phyloP scores from a whole-genome alignment of 164 flowering plant species.

The Liquidambar formosana region DNA sequence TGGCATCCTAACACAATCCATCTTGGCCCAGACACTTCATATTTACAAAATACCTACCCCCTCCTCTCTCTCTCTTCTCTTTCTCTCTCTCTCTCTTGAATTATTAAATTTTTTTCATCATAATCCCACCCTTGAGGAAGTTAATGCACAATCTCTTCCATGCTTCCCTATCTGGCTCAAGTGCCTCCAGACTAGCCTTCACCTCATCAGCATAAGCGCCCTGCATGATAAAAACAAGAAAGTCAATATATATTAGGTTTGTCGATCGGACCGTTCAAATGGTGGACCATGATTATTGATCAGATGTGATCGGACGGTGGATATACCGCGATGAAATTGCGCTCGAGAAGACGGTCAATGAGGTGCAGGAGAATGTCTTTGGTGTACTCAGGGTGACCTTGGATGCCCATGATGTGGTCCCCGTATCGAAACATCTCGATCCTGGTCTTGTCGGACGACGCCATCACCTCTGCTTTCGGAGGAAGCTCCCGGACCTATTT shows the following conservation, averaged over 20 bases:
- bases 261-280: no score
- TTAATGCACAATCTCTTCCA: constrained; percentile 68
- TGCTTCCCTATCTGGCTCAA: constrained; percentile 69
- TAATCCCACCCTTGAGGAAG: constrained; percentile 69
- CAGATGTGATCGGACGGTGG: neutral
- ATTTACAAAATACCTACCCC: no score
- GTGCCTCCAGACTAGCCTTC: constrained; percentile 39
- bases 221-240: constrained; percentile 26
- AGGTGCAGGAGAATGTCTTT: constrained; percentile 71
- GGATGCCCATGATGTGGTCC: constrained; percentile 86
- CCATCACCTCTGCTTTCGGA: constrained; percentile 62
- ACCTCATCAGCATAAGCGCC: constrained; percentile 38
- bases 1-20: no score
- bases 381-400: constrained; percentile 95
- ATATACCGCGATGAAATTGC: constrained; percentile 51
- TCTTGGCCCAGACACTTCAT: no score
- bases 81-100: neutral
- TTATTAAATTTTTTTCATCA: constrained; percentile 14
- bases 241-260: neutral
- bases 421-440: constrained; percentile 76
- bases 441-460: constrained; percentile 66
- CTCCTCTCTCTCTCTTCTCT: no score
- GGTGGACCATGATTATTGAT: no score
- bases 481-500: constrained; percentile 65
- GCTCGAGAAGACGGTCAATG: constrained; percentile 56